phyloP scores from a whole-genome alignment of 2,329 filamentous ascomycete genomes.

The Periconia digitata region DNA sequence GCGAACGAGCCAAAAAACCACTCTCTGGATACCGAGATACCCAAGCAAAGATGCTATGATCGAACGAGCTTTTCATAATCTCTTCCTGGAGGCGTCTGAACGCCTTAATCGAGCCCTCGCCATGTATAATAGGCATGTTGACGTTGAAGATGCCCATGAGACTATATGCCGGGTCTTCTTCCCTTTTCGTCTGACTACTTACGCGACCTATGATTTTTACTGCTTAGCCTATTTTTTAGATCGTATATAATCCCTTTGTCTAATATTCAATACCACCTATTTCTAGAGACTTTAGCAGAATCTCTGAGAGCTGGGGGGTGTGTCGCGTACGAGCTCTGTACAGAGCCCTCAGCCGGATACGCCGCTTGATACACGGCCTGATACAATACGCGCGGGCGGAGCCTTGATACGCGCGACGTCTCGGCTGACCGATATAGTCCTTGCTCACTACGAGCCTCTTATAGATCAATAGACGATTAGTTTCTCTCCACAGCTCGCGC shows the following conservation, averaged over 20 bases:
- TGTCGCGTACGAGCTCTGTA: too few species aligned
- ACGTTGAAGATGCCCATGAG: conserved; percentile 22
- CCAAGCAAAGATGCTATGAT: conserved; percentile 24
- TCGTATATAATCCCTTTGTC: not conserved
- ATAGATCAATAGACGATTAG: too few species aligned
- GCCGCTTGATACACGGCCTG: too few species aligned
- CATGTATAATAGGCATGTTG: conserved; percentile 9
- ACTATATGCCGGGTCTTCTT: conserved; percentile 19
- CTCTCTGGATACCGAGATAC: not conserved
- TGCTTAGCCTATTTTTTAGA: too few species aligned
- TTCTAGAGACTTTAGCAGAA: not conserved
- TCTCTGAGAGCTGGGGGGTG: too few species aligned
- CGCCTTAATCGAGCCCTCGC: conserved; percentile 13
- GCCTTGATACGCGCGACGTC: too few species aligned
- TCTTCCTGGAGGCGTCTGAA: conserved; percentile 22
- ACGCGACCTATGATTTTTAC: too few species aligned
- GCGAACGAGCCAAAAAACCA: not conserved
- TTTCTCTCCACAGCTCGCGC: too few species aligned
- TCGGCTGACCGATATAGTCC: too few species aligned
- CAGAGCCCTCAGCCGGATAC: too few species aligned
- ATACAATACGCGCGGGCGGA: too few species aligned
- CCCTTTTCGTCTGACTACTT: conserved; percentile 9
- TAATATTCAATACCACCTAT: not conserved
- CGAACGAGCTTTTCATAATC: conserved; percentile 22
- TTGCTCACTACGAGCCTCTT: too few species aligned